phyloP scores from a whole-genome alignment of 1,139 yeast species.

The Diutina mesorugosa region DNA sequence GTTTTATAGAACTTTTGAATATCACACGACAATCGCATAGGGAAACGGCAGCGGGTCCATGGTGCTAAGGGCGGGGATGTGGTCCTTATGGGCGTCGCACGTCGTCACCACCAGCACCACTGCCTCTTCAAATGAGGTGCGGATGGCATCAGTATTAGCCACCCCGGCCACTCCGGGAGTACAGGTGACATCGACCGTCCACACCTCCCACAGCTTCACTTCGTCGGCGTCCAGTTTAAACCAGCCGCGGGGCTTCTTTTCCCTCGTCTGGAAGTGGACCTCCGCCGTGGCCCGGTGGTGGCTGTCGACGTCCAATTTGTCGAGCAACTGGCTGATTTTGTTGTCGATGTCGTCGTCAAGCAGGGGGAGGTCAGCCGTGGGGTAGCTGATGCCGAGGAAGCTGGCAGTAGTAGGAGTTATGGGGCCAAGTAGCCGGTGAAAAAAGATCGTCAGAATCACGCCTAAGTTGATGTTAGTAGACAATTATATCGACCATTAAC shows the following conservation, averaged over 20 bases:
- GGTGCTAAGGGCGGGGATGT: constrained; percentile 65
- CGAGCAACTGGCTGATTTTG: constrained; percentile 23
- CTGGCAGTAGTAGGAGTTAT: constrained; percentile 39
- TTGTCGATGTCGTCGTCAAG: constrained; percentile 32
- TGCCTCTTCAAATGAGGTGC: constrained; percentile 25
- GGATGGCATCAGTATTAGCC: constrained; percentile 9
- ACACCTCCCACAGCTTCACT: constrained; percentile 26
- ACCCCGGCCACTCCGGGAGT: constrained; percentile 11
- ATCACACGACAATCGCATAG: constrained; percentile 23
- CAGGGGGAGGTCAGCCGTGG: constrained; percentile 31
- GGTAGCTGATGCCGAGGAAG: constrained; percentile 33
- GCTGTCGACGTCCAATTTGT: constrained; percentile 6
- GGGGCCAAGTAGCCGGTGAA: constrained; percentile 59
- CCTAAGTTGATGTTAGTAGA: constrained; percentile 26
- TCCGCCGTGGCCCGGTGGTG: constrained; percentile 7
- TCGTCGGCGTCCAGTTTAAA: constrained; percentile 21
- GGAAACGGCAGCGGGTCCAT: constrained; percentile 60
- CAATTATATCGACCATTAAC: background rate
- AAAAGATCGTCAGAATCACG: constrained; percentile 53
- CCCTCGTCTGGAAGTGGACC: constrained; percentile 16
- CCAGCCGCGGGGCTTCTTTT: constrained; percentile 30
- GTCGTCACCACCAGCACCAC: constrained; percentile 34
- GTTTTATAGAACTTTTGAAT: background rate
- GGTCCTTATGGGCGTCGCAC: constrained; percentile 45
- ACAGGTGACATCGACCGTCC: constrained; percentile 26